Base-by-base conservation (phyloP, 148 eudicot species). In the Amaranthus cruentus region DNA sequence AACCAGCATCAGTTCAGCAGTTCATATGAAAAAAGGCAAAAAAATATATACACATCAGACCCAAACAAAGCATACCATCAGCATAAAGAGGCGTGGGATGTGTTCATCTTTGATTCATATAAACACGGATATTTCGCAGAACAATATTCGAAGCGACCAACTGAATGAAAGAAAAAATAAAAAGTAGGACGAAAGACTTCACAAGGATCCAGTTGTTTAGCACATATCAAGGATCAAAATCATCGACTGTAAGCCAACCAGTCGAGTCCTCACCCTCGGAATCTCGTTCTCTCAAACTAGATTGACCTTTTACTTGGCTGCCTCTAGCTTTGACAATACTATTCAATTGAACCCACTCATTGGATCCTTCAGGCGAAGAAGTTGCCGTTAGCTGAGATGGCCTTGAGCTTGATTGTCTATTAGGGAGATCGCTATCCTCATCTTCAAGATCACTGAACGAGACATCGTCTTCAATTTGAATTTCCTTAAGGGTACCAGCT, bases 361-460 rank as follows among this genome's bases (percentile, higher is more conserved):
- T 80, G 13, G 87, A 80, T 47, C 82, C 88, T 65, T 77, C 85
- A 1, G 82, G 77, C 3, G 89, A 87, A 70, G 87, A 83, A n/a
- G 64, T 76, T 63, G 79, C 73, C 9, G 42, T 57, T 11, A 21
- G 50, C 15, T 74, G 79, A 48, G 80, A 64, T 53, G 48, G 72
- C 72, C 76, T 79, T 38, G 69, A 69, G 47, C 70, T 79, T 3
- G 78, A 73, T 66, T 67, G 79, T 73, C 78, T 77, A 43, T 73
- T 68, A 10, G 74, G 76, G 42, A 70, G 64, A 66, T 88, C 85
- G 48, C 21, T 70, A 43, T 91, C 91, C 53, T 84, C 90, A 57
- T 85, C 87, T 68, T 91, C 95, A 15, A 88, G 81, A 78, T 92
- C 89, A 70, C 92, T 92, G 77, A 89, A 92, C 11, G 90, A 89